A percentile compares a stretch with the other conserved stretches of the same genome.
Evolutionary conservation across 306 rosid species (phyloP).

Genomic region (Dalbergia oliveri): DNA sequence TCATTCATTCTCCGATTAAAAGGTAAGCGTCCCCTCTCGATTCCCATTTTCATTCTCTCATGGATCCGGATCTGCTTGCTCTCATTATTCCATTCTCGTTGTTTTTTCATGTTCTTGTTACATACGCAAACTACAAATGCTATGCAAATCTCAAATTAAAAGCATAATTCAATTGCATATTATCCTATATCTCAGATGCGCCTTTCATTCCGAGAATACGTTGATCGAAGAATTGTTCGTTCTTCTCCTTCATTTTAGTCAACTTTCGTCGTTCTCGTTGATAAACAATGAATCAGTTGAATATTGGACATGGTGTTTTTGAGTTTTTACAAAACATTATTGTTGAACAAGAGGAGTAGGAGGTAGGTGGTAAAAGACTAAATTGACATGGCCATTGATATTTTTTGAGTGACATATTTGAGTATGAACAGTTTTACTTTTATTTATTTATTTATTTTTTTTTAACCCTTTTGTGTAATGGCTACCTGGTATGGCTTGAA

Average conservation of each 20-base stretch:
- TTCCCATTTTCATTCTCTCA: background rate
- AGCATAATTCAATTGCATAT: background rate
- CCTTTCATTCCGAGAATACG: conserved; percentile 5
- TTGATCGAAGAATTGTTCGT: background rate
- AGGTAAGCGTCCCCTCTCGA: background rate
- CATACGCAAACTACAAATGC: conserved; percentile 3
- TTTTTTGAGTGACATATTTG: background rate
- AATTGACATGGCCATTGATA: background rate
- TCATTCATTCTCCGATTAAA: background rate
- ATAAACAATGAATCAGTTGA: background rate
- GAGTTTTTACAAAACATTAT: background rate
- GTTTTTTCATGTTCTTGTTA: background rate
- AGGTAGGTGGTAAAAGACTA: conserved; percentile 5
- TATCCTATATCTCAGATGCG: background rate
- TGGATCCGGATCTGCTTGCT: background rate
- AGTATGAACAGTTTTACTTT: background rate
- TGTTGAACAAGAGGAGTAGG: background rate
- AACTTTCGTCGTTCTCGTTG: background rate
- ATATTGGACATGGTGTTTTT: background rate
- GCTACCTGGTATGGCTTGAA: background rate
- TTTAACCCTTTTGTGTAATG: background rate
- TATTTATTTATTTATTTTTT: too few relatives aligned
- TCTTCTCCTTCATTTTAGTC: background rate
- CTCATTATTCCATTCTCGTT: background rate
- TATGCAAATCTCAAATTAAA: conserved; percentile 8